Evolutionary conservation across 345 rosid genomes (phyloP).

Genomic region (Carallia pectinifolia): DNA sequence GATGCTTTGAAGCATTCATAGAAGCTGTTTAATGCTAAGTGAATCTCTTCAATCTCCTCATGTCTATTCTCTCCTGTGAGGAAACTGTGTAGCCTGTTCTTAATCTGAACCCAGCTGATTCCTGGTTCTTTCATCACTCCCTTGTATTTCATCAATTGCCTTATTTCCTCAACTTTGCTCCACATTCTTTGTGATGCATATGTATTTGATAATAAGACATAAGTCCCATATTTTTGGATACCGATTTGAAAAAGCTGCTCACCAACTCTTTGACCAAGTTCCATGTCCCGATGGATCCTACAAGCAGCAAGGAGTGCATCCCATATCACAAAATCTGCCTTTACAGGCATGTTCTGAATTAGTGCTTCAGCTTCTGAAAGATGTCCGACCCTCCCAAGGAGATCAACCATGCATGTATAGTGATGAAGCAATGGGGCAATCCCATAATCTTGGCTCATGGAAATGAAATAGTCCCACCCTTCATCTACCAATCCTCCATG

Average conservation of each 20-base stretch:
- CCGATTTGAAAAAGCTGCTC: slow-evolving; percentile 17
- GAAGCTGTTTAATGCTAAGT: slow-evolving; percentile 8
- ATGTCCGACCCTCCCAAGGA: slow-evolving; percentile 29
- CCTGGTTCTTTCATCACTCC: slow-evolving; percentile 13
- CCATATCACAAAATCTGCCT: slow-evolving; percentile 23
- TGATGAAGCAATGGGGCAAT: slow-evolving; percentile 19
- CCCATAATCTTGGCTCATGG: slow-evolving; percentile 28
- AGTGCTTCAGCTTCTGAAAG: slow-evolving; percentile 26
- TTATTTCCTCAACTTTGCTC: slow-evolving; percentile 12
- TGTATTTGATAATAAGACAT: slow-evolving; percentile 17
- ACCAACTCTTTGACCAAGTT: slow-evolving; percentile 16
- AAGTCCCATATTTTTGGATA: slow-evolving; percentile 5
- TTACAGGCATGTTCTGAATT: slow-evolving; percentile 15
- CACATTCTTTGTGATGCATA: slow-evolving; percentile 20
- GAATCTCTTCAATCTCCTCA: slow-evolving; percentile 12
- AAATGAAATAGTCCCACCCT: slow-evolving; percentile 30
- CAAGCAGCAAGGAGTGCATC: slow-evolving; percentile 25
- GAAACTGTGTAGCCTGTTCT: slow-evolving; percentile 18
- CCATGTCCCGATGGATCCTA: slow-evolving; percentile 15
- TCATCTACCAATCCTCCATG: slow-evolving; percentile 27
- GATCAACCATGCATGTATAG: slow-evolving; percentile 25
- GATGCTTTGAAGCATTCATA: slow-evolving; percentile 9
- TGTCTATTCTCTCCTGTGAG: slow-evolving; percentile 4
- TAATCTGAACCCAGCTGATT: slow-evolving; percentile 21
- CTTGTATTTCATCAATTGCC: slow-evolving; percentile 13